A percentile compares a stretch with the other conserved stretches of the same genome.
Evolutionary conservation across 345 rosid species (phyloP).

Genomic region (Kernera saxatilis): DNA sequence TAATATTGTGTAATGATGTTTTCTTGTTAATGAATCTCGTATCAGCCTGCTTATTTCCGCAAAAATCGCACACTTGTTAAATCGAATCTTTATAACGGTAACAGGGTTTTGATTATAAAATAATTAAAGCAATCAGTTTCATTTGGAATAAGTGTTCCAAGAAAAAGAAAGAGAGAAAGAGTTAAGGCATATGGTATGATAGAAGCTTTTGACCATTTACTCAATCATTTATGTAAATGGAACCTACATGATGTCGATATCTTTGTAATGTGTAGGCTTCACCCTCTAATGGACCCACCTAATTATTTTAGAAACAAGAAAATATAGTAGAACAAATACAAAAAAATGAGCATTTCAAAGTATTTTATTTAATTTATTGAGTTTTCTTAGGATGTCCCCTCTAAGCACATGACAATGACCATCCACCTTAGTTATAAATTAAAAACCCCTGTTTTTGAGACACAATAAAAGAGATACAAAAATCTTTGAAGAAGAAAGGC

Average conservation of each 20-base stretch:
- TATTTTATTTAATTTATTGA: neutral
- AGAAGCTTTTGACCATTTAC: conserved; percentile 33
- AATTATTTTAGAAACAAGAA: neutral
- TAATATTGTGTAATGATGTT: too few species aligned
- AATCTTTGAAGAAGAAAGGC: conserved; percentile 15
- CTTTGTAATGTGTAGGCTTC: conserved; percentile 29
- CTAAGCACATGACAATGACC: conserved; percentile 25
- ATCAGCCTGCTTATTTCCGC: neutral
- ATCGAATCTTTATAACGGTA: neutral
- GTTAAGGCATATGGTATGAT: conserved; percentile 22
- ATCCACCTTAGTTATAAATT: conserved; percentile 21
- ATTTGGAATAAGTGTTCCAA: neutral
- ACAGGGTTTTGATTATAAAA: neutral
- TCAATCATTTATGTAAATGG: conserved; percentile 37
- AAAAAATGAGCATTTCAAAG: conserved; percentile 1
- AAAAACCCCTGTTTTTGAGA: conserved; percentile 23
- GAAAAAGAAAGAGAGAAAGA: conserved; percentile 4
- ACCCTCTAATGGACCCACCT: conserved; percentile 6
- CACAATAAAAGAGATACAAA: conserved; percentile 25
- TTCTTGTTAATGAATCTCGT: neutral
- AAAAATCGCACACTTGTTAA: neutral
- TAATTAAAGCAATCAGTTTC: neutral
- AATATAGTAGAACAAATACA: neutral
- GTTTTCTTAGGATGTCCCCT: conserved; percentile 30
- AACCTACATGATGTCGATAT: conserved; percentile 33